Base-by-base conservation (phyloP, 495 filamentous ascomycete genomes). In the Podospora conica region DNA sequence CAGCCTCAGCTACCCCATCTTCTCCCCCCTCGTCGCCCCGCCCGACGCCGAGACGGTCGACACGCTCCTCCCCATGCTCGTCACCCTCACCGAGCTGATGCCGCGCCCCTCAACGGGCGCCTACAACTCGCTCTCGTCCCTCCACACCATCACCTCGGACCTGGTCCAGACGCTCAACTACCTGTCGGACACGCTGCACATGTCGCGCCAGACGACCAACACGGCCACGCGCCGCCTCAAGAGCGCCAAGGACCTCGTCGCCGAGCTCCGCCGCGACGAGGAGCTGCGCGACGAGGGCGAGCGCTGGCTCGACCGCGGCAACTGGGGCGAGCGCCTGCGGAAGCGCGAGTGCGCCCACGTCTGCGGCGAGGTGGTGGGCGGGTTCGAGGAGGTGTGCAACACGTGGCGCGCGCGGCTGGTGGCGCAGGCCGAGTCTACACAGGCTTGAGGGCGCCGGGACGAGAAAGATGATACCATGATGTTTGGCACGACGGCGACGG, bases 131-230 rank as follows among this genome's bases (percentile, higher is more conserved):
- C 76, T 90, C 55, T 76, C 81, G 31, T 81, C 82, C 33, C 78
- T 93, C 10, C 86, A 88, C 71, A 71, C 82, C n/a, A 79, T 87
- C 28, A 96, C 92, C 0, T 77, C 87, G 24, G 91, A 95, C 54
- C 84, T 97, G 18, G 86, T 91, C 29, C 83, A 88, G 62, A 89
- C 91, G 2, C 87, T 98, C 55, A 90, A 90, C 65, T 86, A 90
- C 69, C 83, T 98, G 8, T 89, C 90, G n/a, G 95, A 98, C 74
- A 92, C 91, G 0, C 82, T 98, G 22, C 93, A 98, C 76, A 96
- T 97, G 87, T 89, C 87, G n/a, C 86, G 91, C 3, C 95, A 98
- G 73, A 87, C 90, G 0, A 93, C 90, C 1, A 87, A 87, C 1
- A 87, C 87, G 0, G 95, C 95, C 11, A 87, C 88, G 4, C 83